phyloP scores from a whole-genome alignment of 2,329 filamentous ascomycete genomes.

The Iodosphaeria phyllophila region DNA sequence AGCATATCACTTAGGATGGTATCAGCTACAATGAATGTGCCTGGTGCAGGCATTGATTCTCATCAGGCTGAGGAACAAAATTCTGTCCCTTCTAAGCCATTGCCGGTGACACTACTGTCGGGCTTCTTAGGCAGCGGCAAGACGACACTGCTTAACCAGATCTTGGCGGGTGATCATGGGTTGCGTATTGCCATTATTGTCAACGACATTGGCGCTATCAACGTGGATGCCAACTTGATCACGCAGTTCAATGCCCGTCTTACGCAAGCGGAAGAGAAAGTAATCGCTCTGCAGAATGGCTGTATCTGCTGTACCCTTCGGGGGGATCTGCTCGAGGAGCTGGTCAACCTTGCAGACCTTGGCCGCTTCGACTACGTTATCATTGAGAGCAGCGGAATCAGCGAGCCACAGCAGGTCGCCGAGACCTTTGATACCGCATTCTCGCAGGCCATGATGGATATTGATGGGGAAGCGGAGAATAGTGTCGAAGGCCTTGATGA shows the following conservation, averaged over 20 bases:
- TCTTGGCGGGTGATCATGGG: conserved; percentile 47
- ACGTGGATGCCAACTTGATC: conserved; percentile 43
- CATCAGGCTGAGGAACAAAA: too few species aligned
- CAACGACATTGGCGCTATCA: conserved; percentile 51
- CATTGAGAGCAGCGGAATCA: conserved; percentile 55
- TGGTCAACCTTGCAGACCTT: conserved; percentile 43
- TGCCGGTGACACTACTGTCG: conserved; percentile 3
- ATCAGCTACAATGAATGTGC: too few species aligned
- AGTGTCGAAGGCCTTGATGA: conserved; percentile 5
- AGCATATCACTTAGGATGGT: too few species aligned
- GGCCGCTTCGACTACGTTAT: conserved; percentile 52
- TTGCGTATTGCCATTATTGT: conserved; percentile 54
- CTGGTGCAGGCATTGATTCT: too few species aligned
- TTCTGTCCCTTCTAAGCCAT: neutral
- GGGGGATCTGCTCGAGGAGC: conserved; percentile 51
- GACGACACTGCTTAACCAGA: conserved; percentile 50
- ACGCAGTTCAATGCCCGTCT: conserved; percentile 28
- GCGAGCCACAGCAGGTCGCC: conserved; percentile 54
- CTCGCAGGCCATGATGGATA: conserved; percentile 24
- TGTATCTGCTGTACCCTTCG: conserved; percentile 63
- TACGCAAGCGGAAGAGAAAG: conserved; percentile 38
- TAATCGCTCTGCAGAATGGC: conserved; percentile 51
- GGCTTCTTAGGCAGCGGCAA: conserved; percentile 27
- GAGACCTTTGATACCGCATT: conserved; percentile 45
- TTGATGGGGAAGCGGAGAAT: conserved; percentile 12